phyloP scores from a whole-genome alignment of 2,329 filamentous ascomycete species.

The Aureobasidium sp. region DNA sequence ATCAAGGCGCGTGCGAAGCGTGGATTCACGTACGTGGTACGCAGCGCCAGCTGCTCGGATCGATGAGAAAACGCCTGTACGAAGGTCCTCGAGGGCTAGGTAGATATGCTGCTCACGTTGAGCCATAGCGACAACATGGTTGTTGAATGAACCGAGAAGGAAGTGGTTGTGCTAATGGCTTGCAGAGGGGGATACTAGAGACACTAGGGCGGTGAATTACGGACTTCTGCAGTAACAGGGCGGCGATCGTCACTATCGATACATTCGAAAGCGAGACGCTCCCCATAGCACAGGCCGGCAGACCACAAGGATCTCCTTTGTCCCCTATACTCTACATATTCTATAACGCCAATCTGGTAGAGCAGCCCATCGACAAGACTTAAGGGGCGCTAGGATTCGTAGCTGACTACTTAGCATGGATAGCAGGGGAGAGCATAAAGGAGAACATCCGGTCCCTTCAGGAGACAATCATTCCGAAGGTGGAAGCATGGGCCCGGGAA shows the following conservation, averaged over 20 bases:
- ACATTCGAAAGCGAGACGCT: constrained; percentile 4
- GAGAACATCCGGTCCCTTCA: constrained; percentile 6
- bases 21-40: neutral
- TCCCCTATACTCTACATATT: constrained; percentile 34
- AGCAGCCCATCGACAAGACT: constrained; percentile 26
- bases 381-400: constrained; percentile 27
- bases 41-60: neutral
- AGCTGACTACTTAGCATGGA: constrained; percentile 23
- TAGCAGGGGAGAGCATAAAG: neutral
- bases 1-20: neutral
- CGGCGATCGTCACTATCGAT: constrained; percentile 20
- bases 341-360: constrained; percentile 34
- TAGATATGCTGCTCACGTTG: neutral
- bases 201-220: constrained; percentile 21
- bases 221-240: constrained; percentile 25
- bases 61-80: neutral
- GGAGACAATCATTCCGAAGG: constrained; percentile 15
- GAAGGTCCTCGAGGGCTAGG: neutral
- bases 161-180: no score
- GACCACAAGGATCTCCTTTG: constrained; percentile 31
- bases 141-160: no score
- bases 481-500: constrained; percentile 23
- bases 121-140: neutral
- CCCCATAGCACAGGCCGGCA: constrained; percentile 19
- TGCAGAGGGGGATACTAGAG: constrained; percentile 22